These are phyloP conservation scores for Candida tallmaniae DNA, from an alignment of 805 yeast genomes.

Conservation along the genomic window DNA sequence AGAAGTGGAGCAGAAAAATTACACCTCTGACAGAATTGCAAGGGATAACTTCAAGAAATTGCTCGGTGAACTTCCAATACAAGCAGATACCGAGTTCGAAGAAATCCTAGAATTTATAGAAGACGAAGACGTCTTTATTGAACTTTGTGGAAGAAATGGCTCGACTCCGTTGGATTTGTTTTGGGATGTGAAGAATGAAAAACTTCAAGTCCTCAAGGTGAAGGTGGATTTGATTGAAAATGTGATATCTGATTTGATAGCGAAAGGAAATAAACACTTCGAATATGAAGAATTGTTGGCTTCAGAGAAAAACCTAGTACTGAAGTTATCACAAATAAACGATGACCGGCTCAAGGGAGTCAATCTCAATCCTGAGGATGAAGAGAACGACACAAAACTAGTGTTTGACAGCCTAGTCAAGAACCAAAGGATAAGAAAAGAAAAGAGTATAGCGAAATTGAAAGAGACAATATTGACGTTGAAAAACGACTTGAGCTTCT, in stretches of 20 bases:
- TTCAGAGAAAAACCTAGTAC: slow-evolving; percentile 1
- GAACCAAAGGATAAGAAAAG: slow-evolving; percentile 17
- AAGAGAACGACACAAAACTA: slow-evolving; percentile 19
- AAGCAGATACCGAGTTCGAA: slow-evolving; percentile 53
- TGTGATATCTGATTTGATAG: slow-evolving; percentile 30
- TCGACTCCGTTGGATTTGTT: slow-evolving; percentile 74
- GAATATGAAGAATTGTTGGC: slow-evolving; percentile 14
- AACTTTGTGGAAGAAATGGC: slow-evolving; percentile 69
- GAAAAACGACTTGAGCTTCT: slow-evolving; percentile 11
- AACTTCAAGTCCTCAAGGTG: slow-evolving; percentile 49
- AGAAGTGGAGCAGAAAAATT: slow-evolving; percentile 34
- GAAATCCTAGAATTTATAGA: slow-evolving; percentile 49
- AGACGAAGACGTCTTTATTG: slow-evolving; percentile 53
- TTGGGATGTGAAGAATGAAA: slow-evolving; percentile 67
- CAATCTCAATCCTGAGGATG: slow-evolving; percentile 15
- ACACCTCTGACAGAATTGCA: slow-evolving; percentile 58
- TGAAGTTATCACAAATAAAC: slow-evolving; percentile 13
- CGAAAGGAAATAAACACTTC: neutral
- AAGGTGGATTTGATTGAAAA: slow-evolving; percentile 56
- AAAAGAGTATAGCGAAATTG: slow-evolving; percentile 9
- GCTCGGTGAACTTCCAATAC: slow-evolving; percentile 38
- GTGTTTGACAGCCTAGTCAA: slow-evolving; percentile 25
- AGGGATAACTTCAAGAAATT: slow-evolving; percentile 54
- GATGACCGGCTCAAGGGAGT: slow-evolving; percentile 27
- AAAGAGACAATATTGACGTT: slow-evolving; percentile 10